Evolutionary conservation across 805 yeast species (phyloP), one percentile per base, ranked within the genome.

Genomic region (Saccharomycopsis olivae): DNA sequence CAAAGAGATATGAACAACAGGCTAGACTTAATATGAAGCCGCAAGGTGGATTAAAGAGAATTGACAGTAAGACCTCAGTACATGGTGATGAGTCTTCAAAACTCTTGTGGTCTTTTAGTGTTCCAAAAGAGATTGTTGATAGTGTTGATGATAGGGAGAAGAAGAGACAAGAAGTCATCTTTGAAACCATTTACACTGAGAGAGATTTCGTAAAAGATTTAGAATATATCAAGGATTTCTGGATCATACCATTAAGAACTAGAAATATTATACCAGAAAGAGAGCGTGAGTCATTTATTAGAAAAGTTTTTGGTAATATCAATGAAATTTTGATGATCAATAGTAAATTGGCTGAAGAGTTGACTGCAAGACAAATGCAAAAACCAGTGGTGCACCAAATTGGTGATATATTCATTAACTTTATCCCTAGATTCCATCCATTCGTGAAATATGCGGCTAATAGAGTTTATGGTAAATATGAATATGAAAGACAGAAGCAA

Each of bases 131-230:
- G 33, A 62, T 87, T 4, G 71, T 88, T 54, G 94, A 84, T 41
- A 67, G 77, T 35, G 69, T 89, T 43, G 85, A 84, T 42, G 88
- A 85, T 51, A 71, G 65, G 39, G 98, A 92, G 56, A 79, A 84
- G 52, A 86, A 86, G 63, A 73, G 97, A 47, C 98, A 92, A 59
- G 98, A 92, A 54, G 78, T 88, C 48, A 92, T 92, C 35, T 89
- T 86, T 62, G 98, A 92, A 61, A 80, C 88, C 24, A 83, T 86
- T 37, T 83, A 83, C 48, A 89, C 96, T 2, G 97, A 92, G 62
- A 73, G 96, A 44, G 94, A 92, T 49, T 92, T 88, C 58, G 95
- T 92, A 39, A 88, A 87, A 61, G 95, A 92, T 53, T 66, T 92
- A 53, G 98, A 92, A 58, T 84, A 88, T 49, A 69, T 92, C 51